These are phyloP conservation scores for Eucalyptus leucophloia DNA, from an alignment of 345 rosid species.

Conservation along the genomic window DNA sequence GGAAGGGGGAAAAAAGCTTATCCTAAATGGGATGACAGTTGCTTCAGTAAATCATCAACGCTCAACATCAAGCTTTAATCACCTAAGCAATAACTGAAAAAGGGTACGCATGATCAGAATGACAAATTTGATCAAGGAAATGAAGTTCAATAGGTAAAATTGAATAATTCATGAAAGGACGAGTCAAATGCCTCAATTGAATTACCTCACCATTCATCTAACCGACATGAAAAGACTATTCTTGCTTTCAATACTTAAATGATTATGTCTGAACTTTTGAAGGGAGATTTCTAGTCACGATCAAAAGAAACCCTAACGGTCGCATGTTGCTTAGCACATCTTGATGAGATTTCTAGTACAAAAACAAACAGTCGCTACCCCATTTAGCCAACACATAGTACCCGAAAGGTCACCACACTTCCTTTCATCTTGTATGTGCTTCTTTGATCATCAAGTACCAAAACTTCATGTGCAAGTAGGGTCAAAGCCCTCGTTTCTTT, in stretches of 20 bases:
- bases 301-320: background rate
- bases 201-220: background rate
- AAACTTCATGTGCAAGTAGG: constrained; percentile 3
- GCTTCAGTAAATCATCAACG: background rate
- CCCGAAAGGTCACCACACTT: background rate
- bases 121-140: background rate
- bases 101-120: background rate
- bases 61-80: background rate
- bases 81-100: background rate
- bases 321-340: background rate
- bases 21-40: background rate
- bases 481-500: background rate
- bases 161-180: background rate
- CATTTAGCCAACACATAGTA: background rate
- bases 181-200: background rate
- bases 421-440: background rate
- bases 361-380: background rate
- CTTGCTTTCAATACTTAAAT: background rate
- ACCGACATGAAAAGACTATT: background rate
- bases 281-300: background rate
- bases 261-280: background rate
- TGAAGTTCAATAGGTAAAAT: background rate
- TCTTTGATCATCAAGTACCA: background rate
- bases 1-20: background rate
- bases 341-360: background rate